Conservation (phyloP, 306 rosid species). For the Quercus alba region DNA sequence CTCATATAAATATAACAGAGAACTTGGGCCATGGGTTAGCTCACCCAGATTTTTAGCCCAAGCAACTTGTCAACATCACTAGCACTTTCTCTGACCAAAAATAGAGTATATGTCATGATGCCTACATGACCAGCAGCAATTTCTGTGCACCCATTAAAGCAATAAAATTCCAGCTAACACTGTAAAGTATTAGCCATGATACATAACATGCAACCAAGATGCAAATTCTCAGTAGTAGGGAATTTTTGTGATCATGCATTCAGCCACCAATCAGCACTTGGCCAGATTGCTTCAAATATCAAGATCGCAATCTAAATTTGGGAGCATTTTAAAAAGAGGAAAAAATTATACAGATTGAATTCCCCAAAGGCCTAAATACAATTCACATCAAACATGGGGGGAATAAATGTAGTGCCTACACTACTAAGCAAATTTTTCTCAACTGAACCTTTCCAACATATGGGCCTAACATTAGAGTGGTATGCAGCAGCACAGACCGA, state of each 20-base stretch:
- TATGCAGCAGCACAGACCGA: conserved; percentile 19
- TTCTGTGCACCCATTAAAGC: not conserved
- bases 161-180: not conserved
- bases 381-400: not conserved
- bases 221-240: not conserved
- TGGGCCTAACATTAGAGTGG: not conserved
- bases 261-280: not conserved
- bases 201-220: not conserved
- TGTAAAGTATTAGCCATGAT: not conserved
- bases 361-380: not conserved
- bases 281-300: not conserved
- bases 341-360: not conserved
- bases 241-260: not conserved
- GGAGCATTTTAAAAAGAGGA: too few species aligned
- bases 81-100: not conserved
- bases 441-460: not conserved
- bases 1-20: not conserved
- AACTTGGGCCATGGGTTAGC: not conserved
- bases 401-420: not conserved
- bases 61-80: not conserved
- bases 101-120: not conserved
- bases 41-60: not conserved
- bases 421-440: not conserved
- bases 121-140: not conserved
- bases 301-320: not conserved